Evolutionary conservation across 768 basidiomycete species (phyloP), one percentile per base, ranked within the genome.

Genomic region (Hericium erinaceus): DNA sequence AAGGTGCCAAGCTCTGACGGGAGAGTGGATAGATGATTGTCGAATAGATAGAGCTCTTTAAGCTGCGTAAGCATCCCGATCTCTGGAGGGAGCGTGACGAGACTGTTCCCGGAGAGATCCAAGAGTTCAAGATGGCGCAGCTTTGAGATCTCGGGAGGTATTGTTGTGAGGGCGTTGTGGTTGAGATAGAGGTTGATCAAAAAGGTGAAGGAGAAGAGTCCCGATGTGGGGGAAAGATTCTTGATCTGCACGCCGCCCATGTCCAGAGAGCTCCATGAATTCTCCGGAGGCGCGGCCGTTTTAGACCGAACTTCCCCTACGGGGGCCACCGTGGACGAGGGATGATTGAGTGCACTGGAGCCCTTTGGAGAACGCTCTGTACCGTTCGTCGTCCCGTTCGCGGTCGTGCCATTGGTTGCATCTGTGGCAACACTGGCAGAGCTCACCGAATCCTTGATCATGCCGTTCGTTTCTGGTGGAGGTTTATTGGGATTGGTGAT

Each of bases 231-330:
- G 39, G 95, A 90, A 53, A 99, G 78, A 62, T 88, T 92, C 78
- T 95, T 95, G 68, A 99, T 84, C 62, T 84, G 83, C 63, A 97
- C 85, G 15, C 97, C 97, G 55, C 97, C 95, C 84, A 99, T 92
- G 72, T 99, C 97, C 51, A 99, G 75, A 18, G 91, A 90, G 28
- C 74, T 87, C 95, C 95, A 99, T 11, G 81, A 82, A 71, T 83
- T 89, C 67, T 82, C 80, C 50, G 88, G 83, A 22, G 82, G 82
- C 65, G 86, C 80, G 48, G 84, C 80, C 20, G 80, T 79, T 67
- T 33, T 7, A 33, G 33, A 33, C 33, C 33, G 33, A 33, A 33
- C 33, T 33, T 84, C 82, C 28, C 83, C 75, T 44, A 88, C 75
- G 18, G 92, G 89, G 18, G 85, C 86, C 12, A 82, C 84, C 4